Evolutionary conservation across 345 rosid species (phyloP), one percentile per base, ranked within the genome.

Genomic region (Rhizophora mangle): DNA sequence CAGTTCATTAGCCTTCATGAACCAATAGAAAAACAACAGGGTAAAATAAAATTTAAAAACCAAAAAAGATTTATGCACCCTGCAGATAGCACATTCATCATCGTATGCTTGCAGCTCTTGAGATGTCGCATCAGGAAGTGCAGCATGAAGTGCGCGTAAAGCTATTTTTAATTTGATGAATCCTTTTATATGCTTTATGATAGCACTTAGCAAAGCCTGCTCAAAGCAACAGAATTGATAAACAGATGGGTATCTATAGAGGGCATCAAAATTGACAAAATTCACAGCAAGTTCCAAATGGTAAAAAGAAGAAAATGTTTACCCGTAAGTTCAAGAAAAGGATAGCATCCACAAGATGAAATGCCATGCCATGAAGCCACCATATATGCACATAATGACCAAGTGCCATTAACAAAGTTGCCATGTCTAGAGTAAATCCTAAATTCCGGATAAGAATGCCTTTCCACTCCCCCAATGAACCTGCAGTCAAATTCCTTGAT

Each of bases 71-170:
- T 68, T 70, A 68, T 84, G 83, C 90, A 95, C 98, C 89, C 99
- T 85, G 74, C 99, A 95, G 60, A 95, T 95, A 73, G 98, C 99
- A 86, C 99, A 95, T 82, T 95, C 99, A 81, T 95, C 98, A 72
- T 95, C 94, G 76, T 86, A 95, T 71, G 89, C 87, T 51, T 70
- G 85, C 68, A 95, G 80, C 87, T 92, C 98, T 72, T 86, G 96
- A 60, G 87, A 78, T 62, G 98, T 90, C 64, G 99, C 99, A 84
- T 95, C 96, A 75, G 99, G 98, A 80, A 95, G 98, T 67, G 98
- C 99, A 20, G 98, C 99, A 82, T 95, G 99, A 77, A 95, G 96
- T 65, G 93, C 74, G 5, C 91, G 87, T 62, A 95, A 79, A 76
- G 99, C 98, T 72, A 83, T 84, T 87, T 88, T 88, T 79, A 92